Evolutionary conservation across 305 asterid species (phyloP).

Genomic region (Fraxinus albicans): DNA sequence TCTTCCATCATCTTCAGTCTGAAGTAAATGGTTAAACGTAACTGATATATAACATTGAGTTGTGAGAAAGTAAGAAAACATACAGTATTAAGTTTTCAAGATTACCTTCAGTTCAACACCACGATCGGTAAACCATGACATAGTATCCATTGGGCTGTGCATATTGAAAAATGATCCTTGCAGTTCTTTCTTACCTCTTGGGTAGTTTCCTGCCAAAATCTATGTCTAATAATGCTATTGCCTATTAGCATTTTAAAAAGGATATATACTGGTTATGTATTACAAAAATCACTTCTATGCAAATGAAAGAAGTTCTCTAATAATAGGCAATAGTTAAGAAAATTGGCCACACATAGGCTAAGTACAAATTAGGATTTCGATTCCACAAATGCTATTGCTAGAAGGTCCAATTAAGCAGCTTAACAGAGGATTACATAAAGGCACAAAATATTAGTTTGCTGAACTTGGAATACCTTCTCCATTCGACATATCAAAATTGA

Average conservation of each 20-base stretch:
- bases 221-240: constrained; percentile 29
- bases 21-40: constrained; percentile 29
- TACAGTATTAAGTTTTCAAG: constrained; percentile 7
- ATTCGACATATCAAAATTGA: not conserved
- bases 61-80: constrained; percentile 8
- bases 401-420: not conserved
- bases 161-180: constrained; percentile 82
- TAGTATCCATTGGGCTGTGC: constrained; percentile 88
- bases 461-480: not conserved
- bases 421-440: not conserved
- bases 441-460: not conserved
- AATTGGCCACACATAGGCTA: not conserved
- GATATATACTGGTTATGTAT: not conserved
- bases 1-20: constrained; percentile 89
- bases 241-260: constrained; percentile 15
- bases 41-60: not conserved
- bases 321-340: not conserved
- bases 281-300: not conserved
- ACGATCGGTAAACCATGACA: constrained; percentile 85
- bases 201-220: constrained; percentile 82
- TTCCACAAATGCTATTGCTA: not conserved
- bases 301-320: constrained; percentile 5
- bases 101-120: constrained; percentile 81
- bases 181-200: constrained; percentile 88
- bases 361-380: not conserved